Evolutionary conservation across 495 filamentous ascomycete species (phyloP).

Genomic region (Letharia columbiana): DNA sequence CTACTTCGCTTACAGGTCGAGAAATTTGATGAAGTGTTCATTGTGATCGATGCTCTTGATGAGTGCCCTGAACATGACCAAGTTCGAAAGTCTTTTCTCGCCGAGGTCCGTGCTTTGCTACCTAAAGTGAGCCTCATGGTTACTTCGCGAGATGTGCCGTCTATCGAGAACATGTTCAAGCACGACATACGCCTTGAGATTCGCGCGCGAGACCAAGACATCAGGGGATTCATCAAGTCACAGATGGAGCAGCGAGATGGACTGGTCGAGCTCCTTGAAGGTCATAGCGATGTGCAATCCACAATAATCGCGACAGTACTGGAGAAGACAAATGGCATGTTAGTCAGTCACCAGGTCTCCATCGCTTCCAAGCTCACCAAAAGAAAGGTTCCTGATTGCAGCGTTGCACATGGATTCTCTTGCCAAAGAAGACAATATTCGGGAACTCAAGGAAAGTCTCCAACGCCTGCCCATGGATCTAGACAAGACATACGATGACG

Average conservation of each 20-base stretch:
- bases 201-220: constrained; percentile 30
- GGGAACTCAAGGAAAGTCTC: constrained; percentile 27
- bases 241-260: constrained; percentile 6
- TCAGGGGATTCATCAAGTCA: constrained; percentile 27
- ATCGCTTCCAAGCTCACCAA: constrained; percentile 3
- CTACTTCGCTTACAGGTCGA: background rate
- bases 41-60: constrained; percentile 37
- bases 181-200: constrained; percentile 30
- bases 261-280: background rate
- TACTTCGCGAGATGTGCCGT: constrained; percentile 25
- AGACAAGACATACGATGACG: constrained; percentile 23
- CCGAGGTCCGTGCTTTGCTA: background rate
- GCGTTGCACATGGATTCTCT: constrained; percentile 35
- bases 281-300: background rate
- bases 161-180: constrained; percentile 27
- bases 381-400: constrained; percentile 40
- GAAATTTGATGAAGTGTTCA: constrained; percentile 13
- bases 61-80: constrained; percentile 30
- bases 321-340: constrained; percentile 5
- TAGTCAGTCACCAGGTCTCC: background rate
- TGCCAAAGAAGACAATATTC: constrained; percentile 27
- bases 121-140: background rate
- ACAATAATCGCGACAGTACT: background rate
- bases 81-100: background rate
- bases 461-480: constrained; percentile 25